Evolutionary conservation across 2,329 filamentous ascomycete species (phyloP).

Genomic region (Diaporthe sp.): DNA sequence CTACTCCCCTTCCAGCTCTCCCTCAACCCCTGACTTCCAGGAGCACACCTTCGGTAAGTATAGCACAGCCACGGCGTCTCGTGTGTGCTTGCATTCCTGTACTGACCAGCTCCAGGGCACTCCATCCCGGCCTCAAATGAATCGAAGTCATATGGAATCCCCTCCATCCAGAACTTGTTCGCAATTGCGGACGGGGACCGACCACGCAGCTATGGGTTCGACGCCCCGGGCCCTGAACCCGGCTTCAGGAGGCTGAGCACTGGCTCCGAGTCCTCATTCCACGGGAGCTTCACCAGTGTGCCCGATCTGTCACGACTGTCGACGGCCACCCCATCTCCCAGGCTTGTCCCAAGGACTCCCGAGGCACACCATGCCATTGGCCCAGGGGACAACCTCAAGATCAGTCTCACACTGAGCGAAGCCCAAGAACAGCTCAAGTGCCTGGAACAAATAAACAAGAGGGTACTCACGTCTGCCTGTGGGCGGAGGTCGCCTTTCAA

Average conservation of each 20-base stretch:
- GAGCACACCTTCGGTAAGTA: constrained; percentile 24
- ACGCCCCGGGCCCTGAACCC: background rate
- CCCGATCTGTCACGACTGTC: constrained; percentile 30
- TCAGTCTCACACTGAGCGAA: background rate
- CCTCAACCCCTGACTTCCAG: background rate
- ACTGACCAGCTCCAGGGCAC: constrained; percentile 18
- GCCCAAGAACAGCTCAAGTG: background rate
- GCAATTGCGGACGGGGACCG: constrained; percentile 28
- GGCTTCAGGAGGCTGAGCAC: constrained; percentile 33
- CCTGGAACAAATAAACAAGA: background rate
- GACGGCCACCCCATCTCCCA: constrained; percentile 29
- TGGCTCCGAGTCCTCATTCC: constrained; percentile 23
- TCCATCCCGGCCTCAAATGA: background rate
- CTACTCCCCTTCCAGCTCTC: constrained; percentile 14
- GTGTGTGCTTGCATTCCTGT: background rate
- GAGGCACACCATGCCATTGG: constrained; percentile 3
- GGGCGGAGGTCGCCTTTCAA: constrained; percentile 23
- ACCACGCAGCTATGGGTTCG: background rate
- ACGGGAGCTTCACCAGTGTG: constrained; percentile 30
- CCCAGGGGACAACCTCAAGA: background rate
- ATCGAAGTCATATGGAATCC: background rate
- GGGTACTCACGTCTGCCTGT: background rate
- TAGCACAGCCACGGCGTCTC: background rate
- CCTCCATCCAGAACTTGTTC: constrained; percentile 31
- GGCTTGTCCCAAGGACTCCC: constrained; percentile 13